Evolutionary conservation across 148 eudicot species (phyloP).

Genomic region (Rhododendron ferrugineum): DNA sequence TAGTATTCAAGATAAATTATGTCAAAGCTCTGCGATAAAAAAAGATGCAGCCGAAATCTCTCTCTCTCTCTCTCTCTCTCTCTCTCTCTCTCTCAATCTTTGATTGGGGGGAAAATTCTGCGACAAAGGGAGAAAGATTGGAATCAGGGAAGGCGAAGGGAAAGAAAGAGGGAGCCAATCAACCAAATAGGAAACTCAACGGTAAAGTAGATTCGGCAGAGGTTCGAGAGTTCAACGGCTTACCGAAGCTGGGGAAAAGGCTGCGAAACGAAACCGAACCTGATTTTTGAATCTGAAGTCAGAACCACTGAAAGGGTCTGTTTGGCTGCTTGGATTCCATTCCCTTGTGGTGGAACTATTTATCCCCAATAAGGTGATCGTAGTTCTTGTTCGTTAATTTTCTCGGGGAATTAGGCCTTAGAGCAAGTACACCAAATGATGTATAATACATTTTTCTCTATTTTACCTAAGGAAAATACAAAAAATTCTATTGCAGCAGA

Average conservation of each 20-base stretch:
- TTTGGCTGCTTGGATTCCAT: background rate
- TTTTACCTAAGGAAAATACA: too few species aligned
- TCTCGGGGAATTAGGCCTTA: too few species aligned
- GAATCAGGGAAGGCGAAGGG: background rate
- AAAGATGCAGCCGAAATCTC: background rate
- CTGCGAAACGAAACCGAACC: background rate
- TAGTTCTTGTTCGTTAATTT: too few species aligned
- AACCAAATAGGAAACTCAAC: background rate
- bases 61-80: background rate
- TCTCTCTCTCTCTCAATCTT: background rate
- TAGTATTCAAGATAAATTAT: background rate
- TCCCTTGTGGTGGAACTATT: background rate
- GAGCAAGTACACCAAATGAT: too few species aligned
- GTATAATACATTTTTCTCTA: too few species aligned
- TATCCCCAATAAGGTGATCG: background rate
- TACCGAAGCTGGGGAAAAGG: background rate
- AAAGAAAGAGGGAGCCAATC: background rate
- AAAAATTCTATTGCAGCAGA: too few species aligned
- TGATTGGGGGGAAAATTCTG: background rate
- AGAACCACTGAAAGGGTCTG: background rate
- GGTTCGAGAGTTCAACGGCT: conserved; percentile 10
- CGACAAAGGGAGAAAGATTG: too few species aligned
- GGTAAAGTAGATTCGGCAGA: background rate
- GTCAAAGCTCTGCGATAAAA: background rate
- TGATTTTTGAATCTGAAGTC: background rate